These are phyloP conservation scores for Pythium brassicae DNA, from an alignment of 352 stramenopile genomes.

Conservation along the genomic window DNA sequence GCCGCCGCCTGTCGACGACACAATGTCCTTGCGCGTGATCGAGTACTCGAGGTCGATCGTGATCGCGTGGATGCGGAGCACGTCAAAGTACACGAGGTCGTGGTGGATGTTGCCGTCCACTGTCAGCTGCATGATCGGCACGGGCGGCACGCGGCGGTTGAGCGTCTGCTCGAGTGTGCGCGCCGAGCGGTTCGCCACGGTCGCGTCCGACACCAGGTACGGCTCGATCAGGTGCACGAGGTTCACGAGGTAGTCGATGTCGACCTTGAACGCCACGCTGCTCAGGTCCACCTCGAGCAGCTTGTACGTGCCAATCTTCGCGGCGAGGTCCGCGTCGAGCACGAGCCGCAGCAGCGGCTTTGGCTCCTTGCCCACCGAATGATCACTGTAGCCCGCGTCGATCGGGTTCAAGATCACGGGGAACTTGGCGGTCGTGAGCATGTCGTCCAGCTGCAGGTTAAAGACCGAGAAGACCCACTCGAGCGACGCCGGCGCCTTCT, in stretches of 20 bases:
- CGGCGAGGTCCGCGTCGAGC: constrained; percentile 69
- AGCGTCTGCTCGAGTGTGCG: constrained; percentile 60
- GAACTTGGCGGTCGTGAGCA: constrained; percentile 77
- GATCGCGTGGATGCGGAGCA: constrained; percentile 69
- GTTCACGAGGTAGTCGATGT: constrained; percentile 83
- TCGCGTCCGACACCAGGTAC: constrained; percentile 68
- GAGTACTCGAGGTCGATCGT: constrained; percentile 78
- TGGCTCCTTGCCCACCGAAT: constrained; percentile 46
- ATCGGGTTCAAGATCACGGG: constrained; percentile 81
- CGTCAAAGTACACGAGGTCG: constrained; percentile 80
- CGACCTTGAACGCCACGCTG: constrained; percentile 71
- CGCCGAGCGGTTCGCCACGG: constrained; percentile 50
- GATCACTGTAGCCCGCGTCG: constrained; percentile 76
- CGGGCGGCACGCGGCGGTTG: constrained; percentile 47
- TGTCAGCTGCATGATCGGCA: constrained; percentile 52
- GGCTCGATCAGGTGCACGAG: constrained; percentile 79
- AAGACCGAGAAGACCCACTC: constrained; percentile 77
- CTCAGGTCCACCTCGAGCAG: constrained; percentile 69
- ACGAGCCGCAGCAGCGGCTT: constrained; percentile 68
- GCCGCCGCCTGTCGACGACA: constrained; percentile 50
- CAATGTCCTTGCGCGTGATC: constrained; percentile 82
- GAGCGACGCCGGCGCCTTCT: constrained; percentile 65
- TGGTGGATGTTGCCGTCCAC: constrained; percentile 65
- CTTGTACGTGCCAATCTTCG: constrained; percentile 80
- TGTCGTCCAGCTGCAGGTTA: constrained; percentile 83